A percentile compares a stretch with the other conserved stretches of the same genome.
These are phyloP conservation scores for Aphanomyces astaci DNA, from an alignment of 352 stramenopile genomes.

Conservation along the genomic window DNA sequence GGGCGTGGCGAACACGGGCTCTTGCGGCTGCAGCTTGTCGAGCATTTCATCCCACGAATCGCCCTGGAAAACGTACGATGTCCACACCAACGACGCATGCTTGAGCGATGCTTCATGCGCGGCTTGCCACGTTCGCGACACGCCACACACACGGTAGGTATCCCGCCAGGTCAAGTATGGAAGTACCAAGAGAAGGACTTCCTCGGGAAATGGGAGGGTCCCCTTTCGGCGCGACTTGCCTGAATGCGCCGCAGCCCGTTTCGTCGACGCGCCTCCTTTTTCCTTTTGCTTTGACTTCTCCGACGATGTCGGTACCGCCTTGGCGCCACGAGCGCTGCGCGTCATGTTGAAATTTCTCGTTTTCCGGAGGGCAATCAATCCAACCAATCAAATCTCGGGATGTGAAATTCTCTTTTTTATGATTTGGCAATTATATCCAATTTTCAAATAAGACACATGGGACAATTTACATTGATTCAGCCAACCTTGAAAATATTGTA, in stretches of 20 bases:
- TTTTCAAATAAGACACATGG: not conserved
- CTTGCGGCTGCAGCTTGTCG: not conserved
- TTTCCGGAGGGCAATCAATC: too few species aligned
- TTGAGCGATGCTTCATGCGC: not conserved
- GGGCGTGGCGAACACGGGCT: constrained; percentile 5
- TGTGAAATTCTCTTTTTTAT: not conserved
- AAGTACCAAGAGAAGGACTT: constrained; percentile 14
- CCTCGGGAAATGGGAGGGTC: constrained; percentile 6
- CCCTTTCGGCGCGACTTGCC: not conserved
- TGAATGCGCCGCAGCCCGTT: not conserved
- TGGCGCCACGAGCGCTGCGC: not conserved
- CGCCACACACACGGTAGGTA: not conserved
- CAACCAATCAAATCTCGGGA: not conserved
- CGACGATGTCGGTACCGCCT: not conserved
- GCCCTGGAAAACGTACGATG: not conserved
- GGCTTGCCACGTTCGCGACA: constrained; percentile 6
- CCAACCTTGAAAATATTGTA: too few species aligned
- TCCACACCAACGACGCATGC: constrained; percentile 11
- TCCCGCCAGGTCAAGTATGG: constrained; percentile 19
- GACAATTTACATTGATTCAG: too few species aligned
- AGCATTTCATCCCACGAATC: constrained; percentile 20
- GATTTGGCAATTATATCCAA: not conserved
- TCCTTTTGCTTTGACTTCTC: not conserved
- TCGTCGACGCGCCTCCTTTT: not conserved
- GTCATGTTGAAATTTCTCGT: too few species aligned